These are phyloP conservation scores for Penicillium egyptiacum DNA, from an alignment of 495 filamentous ascomycete genomes.

Conservation along the genomic window DNA sequence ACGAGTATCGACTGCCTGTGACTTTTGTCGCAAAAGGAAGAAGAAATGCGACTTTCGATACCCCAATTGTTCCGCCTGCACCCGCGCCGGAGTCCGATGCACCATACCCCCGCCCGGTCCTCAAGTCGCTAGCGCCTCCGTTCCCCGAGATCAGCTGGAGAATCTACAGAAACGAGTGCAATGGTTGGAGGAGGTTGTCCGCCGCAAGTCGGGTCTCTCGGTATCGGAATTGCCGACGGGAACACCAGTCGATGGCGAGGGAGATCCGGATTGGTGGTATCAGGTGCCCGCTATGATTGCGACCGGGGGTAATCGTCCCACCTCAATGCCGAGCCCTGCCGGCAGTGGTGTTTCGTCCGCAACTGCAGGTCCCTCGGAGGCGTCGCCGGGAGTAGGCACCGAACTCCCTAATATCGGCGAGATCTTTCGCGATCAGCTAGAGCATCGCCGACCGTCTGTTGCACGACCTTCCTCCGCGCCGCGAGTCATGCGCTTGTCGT, in stretches of 20 bases:
- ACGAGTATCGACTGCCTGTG: slow-evolving; percentile 51
- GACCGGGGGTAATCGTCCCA: slow-evolving; percentile 25
- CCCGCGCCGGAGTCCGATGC: slow-evolving; percentile 52
- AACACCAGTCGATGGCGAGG: slow-evolving; percentile 38
- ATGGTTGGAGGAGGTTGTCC: slow-evolving; percentile 50
- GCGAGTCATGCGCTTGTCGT: slow-evolving; percentile 39
- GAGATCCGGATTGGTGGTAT: slow-evolving; percentile 45
- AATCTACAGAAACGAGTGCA: slow-evolving; percentile 53
- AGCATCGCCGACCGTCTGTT: slow-evolving; percentile 42
- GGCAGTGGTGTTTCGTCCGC: slow-evolving; percentile 28
- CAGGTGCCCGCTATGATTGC: slow-evolving; percentile 45
- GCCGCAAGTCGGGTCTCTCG: slow-evolving; percentile 38
- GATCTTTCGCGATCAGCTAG: slow-evolving; percentile 48
- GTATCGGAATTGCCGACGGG: slow-evolving; percentile 40
- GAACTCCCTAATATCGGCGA: slow-evolving; percentile 47
- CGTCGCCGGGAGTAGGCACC: slow-evolving; percentile 29
- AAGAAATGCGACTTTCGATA: slow-evolving; percentile 58
- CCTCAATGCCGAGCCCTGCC: slow-evolving; percentile 25
- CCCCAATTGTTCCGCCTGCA: slow-evolving; percentile 53
- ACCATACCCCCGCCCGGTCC: slow-evolving; percentile 47
- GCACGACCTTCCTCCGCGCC: slow-evolving; percentile 40
- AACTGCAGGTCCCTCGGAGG: slow-evolving; percentile 23
- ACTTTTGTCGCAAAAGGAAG: slow-evolving; percentile 54
- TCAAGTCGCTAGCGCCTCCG: slow-evolving; percentile 43
- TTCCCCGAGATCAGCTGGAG: slow-evolving; percentile 51